Percentiles rank a stretch among this genome's conserved stretches.
These are phyloP conservation scores for Misopates orontium DNA, from an alignment of 257 asterid species.

Conservation along the genomic window DNA sequence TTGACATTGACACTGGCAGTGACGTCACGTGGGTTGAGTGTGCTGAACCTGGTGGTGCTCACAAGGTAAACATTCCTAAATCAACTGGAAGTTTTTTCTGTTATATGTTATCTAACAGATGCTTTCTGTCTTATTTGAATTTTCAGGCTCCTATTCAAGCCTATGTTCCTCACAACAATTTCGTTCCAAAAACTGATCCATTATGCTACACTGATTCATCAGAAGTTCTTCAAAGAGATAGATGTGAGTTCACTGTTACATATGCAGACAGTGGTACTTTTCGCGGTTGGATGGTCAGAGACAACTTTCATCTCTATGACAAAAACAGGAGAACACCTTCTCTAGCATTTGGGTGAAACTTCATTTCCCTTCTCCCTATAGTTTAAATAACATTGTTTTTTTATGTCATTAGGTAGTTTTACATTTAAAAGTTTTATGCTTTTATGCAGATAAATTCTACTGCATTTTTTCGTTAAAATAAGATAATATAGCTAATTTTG, in stretches of 20 bases:
- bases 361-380: not conserved
- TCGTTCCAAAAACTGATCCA: no score
- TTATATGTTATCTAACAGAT: no score
- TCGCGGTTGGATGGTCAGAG: constrained; percentile 70
- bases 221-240: no score
- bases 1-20: constrained; percentile 89
- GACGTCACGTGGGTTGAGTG: constrained; percentile 93
- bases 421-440: no score
- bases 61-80: not conserved
- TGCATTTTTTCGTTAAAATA: no score
- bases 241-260: constrained; percentile 74
- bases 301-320: constrained; percentile 62
- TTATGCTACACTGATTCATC: no score
- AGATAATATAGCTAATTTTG: not conserved
- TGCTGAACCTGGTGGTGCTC: constrained; percentile 58
- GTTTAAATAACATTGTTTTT: no score
- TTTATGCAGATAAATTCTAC: no score
- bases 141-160: constrained; percentile 63
- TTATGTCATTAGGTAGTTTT: no score
- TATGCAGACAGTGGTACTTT: constrained; percentile 77
- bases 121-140: not conserved
- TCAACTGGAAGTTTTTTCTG: no score
- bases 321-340: constrained; percentile 40
- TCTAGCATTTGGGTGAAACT: constrained; percentile 65
- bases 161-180: not conserved